Percentiles rank a stretch among this genome's conserved stretches.
These are phyloP conservation scores for Ophiocordyceps camponoti-floridani DNA, from an alignment of 2,329 filamentous ascomycete genomes.

Conservation along the genomic window DNA sequence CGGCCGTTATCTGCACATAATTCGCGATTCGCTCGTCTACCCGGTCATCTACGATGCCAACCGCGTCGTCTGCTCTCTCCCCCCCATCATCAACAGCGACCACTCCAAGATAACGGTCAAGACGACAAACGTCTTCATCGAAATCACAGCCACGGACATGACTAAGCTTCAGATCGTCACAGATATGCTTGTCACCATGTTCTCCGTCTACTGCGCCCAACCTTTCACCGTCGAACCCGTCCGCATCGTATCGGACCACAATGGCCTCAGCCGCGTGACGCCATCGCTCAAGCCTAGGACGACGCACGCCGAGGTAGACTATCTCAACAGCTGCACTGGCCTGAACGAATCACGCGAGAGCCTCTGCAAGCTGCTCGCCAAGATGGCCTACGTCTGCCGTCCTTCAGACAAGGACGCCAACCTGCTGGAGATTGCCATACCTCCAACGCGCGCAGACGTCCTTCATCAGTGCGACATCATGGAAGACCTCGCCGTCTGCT, in stretches of 20 bases:
- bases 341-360: slow-evolving; percentile 55
- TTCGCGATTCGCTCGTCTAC: slow-evolving; percentile 83
- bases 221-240: slow-evolving; percentile 88
- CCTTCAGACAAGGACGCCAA: slow-evolving; percentile 54
- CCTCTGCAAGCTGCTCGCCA: slow-evolving; percentile 64
- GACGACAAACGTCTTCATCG: slow-evolving; percentile 90
- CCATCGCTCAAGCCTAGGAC: slow-evolving; percentile 64
- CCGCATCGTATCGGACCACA: slow-evolving; percentile 83
- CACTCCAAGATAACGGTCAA: slow-evolving; percentile 89
- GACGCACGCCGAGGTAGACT: slow-evolving; percentile 72
- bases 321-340: slow-evolving; percentile 86
- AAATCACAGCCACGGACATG: slow-evolving; percentile 87
- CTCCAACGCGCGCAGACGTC: slow-evolving; percentile 81
- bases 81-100: slow-evolving; percentile 94
- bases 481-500: slow-evolving; percentile 93
- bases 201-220: slow-evolving; percentile 77
- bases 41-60: slow-evolving; percentile 90
- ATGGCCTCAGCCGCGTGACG: slow-evolving; percentile 61
- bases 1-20: slow-evolving; percentile 81
- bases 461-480: slow-evolving; percentile 96
- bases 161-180: slow-evolving; percentile 94
- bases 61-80: slow-evolving; percentile 73
- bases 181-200: slow-evolving; percentile 95
- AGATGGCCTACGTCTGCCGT: slow-evolving; percentile 74
- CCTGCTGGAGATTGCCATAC: slow-evolving; percentile 65